Evolutionary conservation across 1,284 basidiomycete species (phyloP), one percentile per base, ranked within the genome.

Genomic region (Rhodotorula sp.): DNA sequence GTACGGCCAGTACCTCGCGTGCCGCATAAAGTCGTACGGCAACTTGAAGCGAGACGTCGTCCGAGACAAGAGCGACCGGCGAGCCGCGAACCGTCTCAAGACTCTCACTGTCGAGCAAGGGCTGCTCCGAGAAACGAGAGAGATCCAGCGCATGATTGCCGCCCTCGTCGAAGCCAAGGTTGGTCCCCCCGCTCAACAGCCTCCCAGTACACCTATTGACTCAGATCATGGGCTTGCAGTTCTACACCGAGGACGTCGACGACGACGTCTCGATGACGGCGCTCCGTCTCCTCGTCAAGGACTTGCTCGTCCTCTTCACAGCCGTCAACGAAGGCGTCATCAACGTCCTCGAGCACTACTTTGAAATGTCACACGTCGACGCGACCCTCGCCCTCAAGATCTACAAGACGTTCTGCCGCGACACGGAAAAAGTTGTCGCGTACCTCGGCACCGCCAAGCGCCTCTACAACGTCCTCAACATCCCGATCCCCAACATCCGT

Each of bases 321-420:
- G 94, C 93, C 5, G 91, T 93, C 71, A 99, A 99, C 79, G 96
- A 99, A 80, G 96, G 96, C 68, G 92, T 98, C 62, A 97, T 97
- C 83, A 99, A 98, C 81, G 89, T 98, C 51, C 86, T 97, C 63
- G 97, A 98, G 80, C 91, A 97, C 83, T 99, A 98, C 83, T 98
- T 99, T 80, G 96, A 98, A 80, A 99, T 99, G 97, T 93, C 93
- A 5, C 90, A 92, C 76, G 83, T 89, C 31, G 96, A 99, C 81
- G 97, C 96, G 0, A 85, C 87, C 66, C 88, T 91, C 51, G 91
- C 97, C 3, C 87, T 99, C 48, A 84, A 85, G 47, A 90, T 98
- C 73, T 99, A 99, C 84, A 91, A 93, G 71, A 88, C 90, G 73
- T 99, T 99, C 82, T 97, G 94, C 83, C 89, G 88, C 72, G 93